Percentiles rank a stretch among this genome's conserved stretches.
Conservation (phyloP, 805 yeast species). For the Starmerella apis region DNA sequence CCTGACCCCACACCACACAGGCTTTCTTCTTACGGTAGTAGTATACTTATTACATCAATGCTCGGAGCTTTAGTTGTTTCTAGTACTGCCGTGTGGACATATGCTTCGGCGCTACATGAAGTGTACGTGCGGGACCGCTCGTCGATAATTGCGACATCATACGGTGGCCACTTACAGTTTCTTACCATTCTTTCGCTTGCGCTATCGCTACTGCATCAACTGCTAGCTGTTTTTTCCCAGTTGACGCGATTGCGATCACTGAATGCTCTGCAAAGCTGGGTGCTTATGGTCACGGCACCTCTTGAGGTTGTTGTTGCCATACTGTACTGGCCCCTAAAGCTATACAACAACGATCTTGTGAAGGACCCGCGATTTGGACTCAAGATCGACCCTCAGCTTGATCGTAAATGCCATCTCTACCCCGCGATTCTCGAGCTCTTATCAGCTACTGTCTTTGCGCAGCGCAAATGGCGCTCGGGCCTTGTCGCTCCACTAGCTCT, state of each 20-base stretch:
- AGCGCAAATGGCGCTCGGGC: slow-evolving; percentile 26
- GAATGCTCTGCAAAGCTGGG: slow-evolving; percentile 19
- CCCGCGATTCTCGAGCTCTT: slow-evolving; percentile 28
- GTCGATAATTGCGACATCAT: slow-evolving; percentile 19
- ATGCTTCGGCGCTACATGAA: slow-evolving; percentile 19
- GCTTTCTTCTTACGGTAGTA: too few relatives aligned
- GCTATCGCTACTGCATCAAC: slow-evolving; percentile 22
- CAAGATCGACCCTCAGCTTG: slow-evolving; percentile 26
- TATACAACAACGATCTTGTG: slow-evolving; percentile 26
- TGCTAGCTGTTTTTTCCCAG: slow-evolving; percentile 29
- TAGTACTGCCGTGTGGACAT: slow-evolving; percentile 18
- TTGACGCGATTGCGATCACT: slow-evolving; percentile 24
- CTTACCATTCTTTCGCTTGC: slow-evolving; percentile 29
- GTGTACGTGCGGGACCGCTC: slow-evolving; percentile 16
- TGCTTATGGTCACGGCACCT: slow-evolving; percentile 29
- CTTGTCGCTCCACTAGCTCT: slow-evolving; percentile 18
- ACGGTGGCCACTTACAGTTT: slow-evolving; percentile 34
- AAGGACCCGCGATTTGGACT: slow-evolving; percentile 26
- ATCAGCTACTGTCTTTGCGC: slow-evolving; percentile 26
- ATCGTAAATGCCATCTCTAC: slow-evolving; percentile 28
- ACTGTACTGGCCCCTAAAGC: slow-evolving; percentile 31
- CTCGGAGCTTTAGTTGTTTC: slow-evolving; percentile 12
- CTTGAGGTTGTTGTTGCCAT: slow-evolving; percentile 29
- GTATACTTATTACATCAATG: too few relatives aligned
- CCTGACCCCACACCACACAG: too few relatives aligned